These are phyloP conservation scores for Meyerozyma elateridarum DNA, from an alignment of 1,139 yeast genomes.

Conservation along the genomic window DNA sequence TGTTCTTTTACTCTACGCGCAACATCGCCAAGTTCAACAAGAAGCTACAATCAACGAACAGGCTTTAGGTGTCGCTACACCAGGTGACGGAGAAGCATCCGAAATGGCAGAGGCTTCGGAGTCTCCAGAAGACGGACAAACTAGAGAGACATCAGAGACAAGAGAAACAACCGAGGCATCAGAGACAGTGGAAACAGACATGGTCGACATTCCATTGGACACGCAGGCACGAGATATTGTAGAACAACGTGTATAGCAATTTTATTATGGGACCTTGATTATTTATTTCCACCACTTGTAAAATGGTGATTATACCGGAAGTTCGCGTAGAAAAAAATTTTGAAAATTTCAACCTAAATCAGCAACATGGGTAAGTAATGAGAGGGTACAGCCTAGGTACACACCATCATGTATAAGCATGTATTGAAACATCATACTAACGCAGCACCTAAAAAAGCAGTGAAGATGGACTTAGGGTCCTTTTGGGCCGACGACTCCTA, in stretches of 20 bases:
- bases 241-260: conserved; percentile 24
- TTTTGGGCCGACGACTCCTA: conserved; percentile 46
- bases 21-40: conserved; percentile 6
- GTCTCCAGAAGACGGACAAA: too few species aligned
- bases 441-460: conserved; percentile 41
- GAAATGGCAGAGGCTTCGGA: too few species aligned
- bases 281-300: background rate
- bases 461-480: conserved; percentile 49
- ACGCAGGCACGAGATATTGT: conserved; percentile 21
- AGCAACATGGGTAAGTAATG: conserved; percentile 16
- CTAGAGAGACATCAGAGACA: too few species aligned
- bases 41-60: background rate
- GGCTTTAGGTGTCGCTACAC: too few species aligned
- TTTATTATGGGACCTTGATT: background rate
- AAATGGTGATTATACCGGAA: too few species aligned
- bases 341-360: conserved; percentile 5
- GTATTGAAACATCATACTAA: too few species aligned
- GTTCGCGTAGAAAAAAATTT: conserved; percentile 7
- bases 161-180: too few species aligned
- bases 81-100: too few species aligned
- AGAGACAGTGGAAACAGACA: too few species aligned
- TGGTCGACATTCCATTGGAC: too few species aligned
- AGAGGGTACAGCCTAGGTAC: background rate
- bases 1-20: conserved; percentile 37
- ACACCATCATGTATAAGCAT: conserved; percentile 10